Evolutionary conservation across 306 rosid genomes (phyloP).

Genomic region (Vigna unguiculata): DNA sequence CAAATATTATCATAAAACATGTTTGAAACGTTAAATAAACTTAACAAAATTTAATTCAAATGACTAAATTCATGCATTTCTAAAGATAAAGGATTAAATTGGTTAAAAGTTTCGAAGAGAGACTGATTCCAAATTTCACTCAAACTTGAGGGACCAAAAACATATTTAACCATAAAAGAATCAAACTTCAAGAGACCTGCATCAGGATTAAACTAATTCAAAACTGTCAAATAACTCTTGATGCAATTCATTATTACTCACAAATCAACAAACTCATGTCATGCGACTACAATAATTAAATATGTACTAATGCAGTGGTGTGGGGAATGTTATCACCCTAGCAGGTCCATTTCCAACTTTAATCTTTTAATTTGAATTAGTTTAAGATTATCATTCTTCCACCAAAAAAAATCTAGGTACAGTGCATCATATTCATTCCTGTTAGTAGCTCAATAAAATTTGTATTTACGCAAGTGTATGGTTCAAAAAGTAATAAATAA

Average conservation of each 20-base stretch:
- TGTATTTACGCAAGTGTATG: not conserved
- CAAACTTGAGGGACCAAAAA: too few species aligned
- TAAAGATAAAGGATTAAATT: too few species aligned
- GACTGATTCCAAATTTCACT: too few species aligned
- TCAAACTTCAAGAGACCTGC: slow-evolving; percentile 30
- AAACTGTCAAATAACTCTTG: slow-evolving; percentile 6
- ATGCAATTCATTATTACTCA: slow-evolving; percentile 22
- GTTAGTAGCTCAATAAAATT: not conserved
- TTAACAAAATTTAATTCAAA: too few species aligned
- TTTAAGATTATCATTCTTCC: slow-evolving; percentile 7
- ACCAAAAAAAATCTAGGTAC: not conserved
- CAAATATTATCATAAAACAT: too few species aligned
- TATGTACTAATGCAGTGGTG: not conserved
- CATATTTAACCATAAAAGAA: slow-evolving; percentile 15
- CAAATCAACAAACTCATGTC: slow-evolving; percentile 17
- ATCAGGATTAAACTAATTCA: slow-evolving; percentile 27
- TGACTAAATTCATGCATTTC: too few species aligned
- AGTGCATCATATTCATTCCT: slow-evolving; percentile 1
- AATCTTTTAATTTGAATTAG: not conserved
- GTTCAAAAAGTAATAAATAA: slow-evolving; percentile 22
- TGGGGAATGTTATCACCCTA: not conserved
- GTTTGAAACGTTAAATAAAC: too few species aligned
- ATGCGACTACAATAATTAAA: slow-evolving; percentile 23
- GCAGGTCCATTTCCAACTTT: not conserved
- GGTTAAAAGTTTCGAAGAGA: too few species aligned